Evolutionary conservation across 1,284 basidiomycete genomes (phyloP).

Genomic region (Fomitopsis pinicola): DNA sequence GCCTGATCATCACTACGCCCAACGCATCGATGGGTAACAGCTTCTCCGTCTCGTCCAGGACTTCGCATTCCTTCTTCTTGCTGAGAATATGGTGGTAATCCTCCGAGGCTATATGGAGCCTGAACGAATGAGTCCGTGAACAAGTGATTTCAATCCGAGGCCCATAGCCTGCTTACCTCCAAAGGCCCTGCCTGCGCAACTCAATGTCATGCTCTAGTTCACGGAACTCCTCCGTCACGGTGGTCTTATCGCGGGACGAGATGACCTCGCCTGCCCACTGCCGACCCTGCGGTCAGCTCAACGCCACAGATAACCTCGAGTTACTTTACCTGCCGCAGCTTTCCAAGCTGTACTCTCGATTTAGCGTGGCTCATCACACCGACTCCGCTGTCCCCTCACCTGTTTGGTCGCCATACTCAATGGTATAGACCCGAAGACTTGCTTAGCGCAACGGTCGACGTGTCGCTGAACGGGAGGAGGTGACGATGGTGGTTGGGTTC

Average conservation of each 20-base stretch:
- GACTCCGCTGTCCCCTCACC: constrained; percentile 17
- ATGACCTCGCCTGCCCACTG: constrained; percentile 35
- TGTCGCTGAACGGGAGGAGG: background rate
- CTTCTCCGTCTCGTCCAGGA: constrained; percentile 57
- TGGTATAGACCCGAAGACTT: background rate
- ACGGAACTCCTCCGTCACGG: constrained; percentile 33
- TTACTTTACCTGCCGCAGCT: constrained; percentile 29
- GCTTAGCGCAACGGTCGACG: background rate
- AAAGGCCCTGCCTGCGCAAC: constrained; percentile 31
- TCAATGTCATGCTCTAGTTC: constrained; percentile 33
- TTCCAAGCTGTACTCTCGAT: constrained; percentile 26
- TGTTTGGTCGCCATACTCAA: constrained; percentile 31
- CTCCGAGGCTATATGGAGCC: constrained; percentile 57
- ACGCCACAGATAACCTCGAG: background rate
- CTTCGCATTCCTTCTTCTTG: constrained; percentile 64
- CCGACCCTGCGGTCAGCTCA: background rate
- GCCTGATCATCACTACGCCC: constrained; percentile 81
- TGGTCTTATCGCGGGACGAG: constrained; percentile 31
- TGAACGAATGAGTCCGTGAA: constrained; percentile 22
- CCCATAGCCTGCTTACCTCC: constrained; percentile 22
- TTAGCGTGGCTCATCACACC: constrained; percentile 1
- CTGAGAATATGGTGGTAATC: constrained; percentile 57
- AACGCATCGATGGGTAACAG: constrained; percentile 71
- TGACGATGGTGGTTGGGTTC: background rate
- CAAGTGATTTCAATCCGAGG: background rate